phyloP scores from a whole-genome alignment of 257 asterid genomes.

The Solanum etuberosum region DNA sequence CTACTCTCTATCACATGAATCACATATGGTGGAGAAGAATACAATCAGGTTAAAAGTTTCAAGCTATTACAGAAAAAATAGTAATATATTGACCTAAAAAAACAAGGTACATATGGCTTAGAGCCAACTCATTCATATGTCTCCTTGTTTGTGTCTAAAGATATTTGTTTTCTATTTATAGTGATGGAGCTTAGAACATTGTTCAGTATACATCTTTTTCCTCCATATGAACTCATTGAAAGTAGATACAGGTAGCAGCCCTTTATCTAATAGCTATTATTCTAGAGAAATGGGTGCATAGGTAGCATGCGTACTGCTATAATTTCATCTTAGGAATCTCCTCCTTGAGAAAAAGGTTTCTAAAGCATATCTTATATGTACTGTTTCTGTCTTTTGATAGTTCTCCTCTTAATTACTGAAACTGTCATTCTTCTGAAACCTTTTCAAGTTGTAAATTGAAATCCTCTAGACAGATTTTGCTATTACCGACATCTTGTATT shows the following conservation, averaged over 20 bases:
- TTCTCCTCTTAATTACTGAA: background rate
- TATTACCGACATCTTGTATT: background rate
- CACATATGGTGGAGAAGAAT: background rate
- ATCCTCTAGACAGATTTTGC: background rate
- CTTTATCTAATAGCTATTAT: too few relatives aligned
- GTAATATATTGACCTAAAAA: background rate
- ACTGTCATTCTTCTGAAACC: background rate
- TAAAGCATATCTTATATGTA: background rate
- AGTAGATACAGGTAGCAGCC: background rate
- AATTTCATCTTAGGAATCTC: background rate
- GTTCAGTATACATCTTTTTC: background rate
- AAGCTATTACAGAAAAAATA: background rate
- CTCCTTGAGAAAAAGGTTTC: background rate
- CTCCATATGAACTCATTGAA: background rate
- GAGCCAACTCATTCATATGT: background rate
- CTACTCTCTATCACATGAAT: background rate
- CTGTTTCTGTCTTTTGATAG: background rate
- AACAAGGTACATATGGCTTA: background rate
- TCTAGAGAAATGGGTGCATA: too few relatives aligned
- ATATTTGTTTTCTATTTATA: background rate
- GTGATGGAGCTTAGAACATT: background rate
- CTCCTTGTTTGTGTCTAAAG: background rate
- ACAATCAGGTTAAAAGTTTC: background rate
- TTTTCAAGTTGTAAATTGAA: background rate
- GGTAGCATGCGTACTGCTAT: background rate